A percentile compares a stretch with the other conserved stretches of the same genome.
Conservation (phyloP, 352 stramenopile species). For the Lagenidium giganteum region DNA sequence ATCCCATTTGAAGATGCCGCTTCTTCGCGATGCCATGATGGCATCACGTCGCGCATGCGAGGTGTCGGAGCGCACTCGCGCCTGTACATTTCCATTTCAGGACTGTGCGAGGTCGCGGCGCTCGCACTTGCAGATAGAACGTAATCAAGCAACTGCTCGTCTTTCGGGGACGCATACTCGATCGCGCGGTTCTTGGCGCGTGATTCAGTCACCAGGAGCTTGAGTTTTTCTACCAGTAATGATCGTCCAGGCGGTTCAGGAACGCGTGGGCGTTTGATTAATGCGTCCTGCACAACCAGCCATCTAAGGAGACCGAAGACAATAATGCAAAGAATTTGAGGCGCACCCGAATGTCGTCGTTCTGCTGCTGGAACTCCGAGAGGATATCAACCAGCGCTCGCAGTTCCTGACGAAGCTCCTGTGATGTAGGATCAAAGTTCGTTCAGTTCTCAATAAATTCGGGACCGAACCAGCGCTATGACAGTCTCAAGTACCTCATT, state of each 20-base stretch:
- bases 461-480: no score
- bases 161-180: no score
- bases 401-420: constrained; percentile 50
- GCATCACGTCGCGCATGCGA: constrained; percentile 23
- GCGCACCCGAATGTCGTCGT: constrained; percentile 50
- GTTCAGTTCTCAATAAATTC: no score
- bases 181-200: no score
- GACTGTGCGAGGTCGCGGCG: no score
- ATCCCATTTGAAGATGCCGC: no score
- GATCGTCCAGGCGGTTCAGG: constrained; percentile 43
- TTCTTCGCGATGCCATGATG: constrained; percentile 2
- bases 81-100: not conserved
- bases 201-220: constrained; percentile 38
- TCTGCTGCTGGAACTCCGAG: constrained; percentile 59
- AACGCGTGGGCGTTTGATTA: constrained; percentile 32
- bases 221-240: constrained; percentile 52
- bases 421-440: no score
- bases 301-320: not conserved
- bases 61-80: constrained; percentile 21
- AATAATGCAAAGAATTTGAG: not conserved
- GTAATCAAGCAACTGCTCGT: constrained; percentile 44
- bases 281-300: constrained; percentile 28
- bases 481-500: constrained; percentile 37
- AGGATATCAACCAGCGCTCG: constrained; percentile 49
- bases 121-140: constrained; percentile 29